Percentiles rank a stretch among this genome's conserved stretches.
phyloP scores from a whole-genome alignment of 768 basidiomycete genomes.

The Sistotremastrum suecicum region DNA sequence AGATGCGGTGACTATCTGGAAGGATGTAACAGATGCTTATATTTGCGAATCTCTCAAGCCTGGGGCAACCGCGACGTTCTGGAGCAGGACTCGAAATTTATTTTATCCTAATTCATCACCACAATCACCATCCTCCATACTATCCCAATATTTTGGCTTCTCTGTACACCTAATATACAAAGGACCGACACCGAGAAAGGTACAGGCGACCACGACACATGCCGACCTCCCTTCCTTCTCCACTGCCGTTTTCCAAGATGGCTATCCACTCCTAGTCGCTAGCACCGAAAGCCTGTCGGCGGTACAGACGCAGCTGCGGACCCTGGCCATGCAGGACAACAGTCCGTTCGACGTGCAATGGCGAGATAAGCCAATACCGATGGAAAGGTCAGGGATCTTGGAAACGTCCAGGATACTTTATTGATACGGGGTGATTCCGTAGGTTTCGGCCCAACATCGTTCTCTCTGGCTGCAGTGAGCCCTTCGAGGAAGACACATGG shows the following conservation, averaged over 20 bases:
- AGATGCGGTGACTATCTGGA: constrained; percentile 37
- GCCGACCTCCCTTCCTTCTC: constrained; percentile 35
- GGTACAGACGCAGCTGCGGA: constrained; percentile 33
- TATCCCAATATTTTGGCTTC: constrained; percentile 48
- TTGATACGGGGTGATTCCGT: neutral
- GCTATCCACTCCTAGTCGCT: constrained; percentile 52
- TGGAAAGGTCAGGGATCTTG: constrained; percentile 38
- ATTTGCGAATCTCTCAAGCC: constrained; percentile 33
- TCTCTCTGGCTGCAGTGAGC: constrained; percentile 42
- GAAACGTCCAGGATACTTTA: neutral
- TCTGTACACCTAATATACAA: constrained; percentile 55
- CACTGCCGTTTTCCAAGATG: constrained; percentile 43
- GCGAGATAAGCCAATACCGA: constrained; percentile 32
- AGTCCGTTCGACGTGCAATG: constrained; percentile 30
- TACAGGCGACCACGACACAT: constrained; percentile 36
- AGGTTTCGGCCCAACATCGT: constrained; percentile 75
- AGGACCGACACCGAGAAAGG: constrained; percentile 38
- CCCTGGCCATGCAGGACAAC: constrained; percentile 29
- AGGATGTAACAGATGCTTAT: constrained; percentile 45
- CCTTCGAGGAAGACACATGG: constrained; percentile 63
- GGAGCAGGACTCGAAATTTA: too few relatives aligned
- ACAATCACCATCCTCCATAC: constrained; percentile 34
- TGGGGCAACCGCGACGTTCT: constrained; percentile 8
- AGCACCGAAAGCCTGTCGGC: constrained; percentile 50
- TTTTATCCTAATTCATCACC: neutral